A percentile compares a stretch with the other conserved stretches of the same genome.
These are phyloP conservation scores for Pisolithus tinctorius DNA, from an alignment of 768 basidiomycete species.

Conservation along the genomic window DNA sequence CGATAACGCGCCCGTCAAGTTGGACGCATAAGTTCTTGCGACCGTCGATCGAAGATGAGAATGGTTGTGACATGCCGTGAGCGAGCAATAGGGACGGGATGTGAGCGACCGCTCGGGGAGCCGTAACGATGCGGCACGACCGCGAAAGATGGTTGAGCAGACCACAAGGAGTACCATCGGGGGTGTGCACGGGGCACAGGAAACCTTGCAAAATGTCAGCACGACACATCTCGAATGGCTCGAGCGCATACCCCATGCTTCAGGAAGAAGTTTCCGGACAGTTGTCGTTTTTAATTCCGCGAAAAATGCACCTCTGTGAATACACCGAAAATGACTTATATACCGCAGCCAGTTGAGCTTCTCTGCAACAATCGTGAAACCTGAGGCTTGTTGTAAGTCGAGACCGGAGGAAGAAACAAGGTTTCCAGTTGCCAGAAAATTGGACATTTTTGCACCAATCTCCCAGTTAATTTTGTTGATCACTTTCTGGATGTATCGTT, in stretches of 20 bases:
- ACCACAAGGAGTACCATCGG: constrained; percentile 97
- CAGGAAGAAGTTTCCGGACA: constrained; percentile 92
- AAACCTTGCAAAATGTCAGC: constrained; percentile 53
- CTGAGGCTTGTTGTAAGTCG: constrained; percentile 93
- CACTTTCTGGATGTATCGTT: constrained; percentile 74
- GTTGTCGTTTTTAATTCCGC: constrained; percentile 97
- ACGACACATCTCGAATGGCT: background rate
- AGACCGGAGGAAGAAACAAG: constrained; percentile 91
- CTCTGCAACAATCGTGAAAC: constrained; percentile 99
- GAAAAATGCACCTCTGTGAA: constrained; percentile 99
- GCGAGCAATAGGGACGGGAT: constrained; percentile 76
- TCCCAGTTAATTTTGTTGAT: constrained; percentile 81
- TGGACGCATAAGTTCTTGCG: constrained; percentile 80
- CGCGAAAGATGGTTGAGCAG: constrained; percentile 94
- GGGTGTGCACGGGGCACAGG: constrained; percentile 97
- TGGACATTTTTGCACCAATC: constrained; percentile 81
- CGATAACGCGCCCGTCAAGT: constrained; percentile 92
- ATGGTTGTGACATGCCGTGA: constrained; percentile 92
- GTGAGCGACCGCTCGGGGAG: constrained; percentile 65
- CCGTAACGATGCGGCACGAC: constrained; percentile 85
- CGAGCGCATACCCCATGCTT: constrained; percentile 80
- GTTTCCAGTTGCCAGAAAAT: constrained; percentile 97
- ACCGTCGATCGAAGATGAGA: constrained; percentile 76
- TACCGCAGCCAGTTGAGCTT: constrained; percentile 99
- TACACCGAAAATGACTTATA: constrained; percentile 95